phyloP scores from a whole-genome alignment of 768 basidiomycete species.

The Goffeauzyma gilvescens region DNA sequence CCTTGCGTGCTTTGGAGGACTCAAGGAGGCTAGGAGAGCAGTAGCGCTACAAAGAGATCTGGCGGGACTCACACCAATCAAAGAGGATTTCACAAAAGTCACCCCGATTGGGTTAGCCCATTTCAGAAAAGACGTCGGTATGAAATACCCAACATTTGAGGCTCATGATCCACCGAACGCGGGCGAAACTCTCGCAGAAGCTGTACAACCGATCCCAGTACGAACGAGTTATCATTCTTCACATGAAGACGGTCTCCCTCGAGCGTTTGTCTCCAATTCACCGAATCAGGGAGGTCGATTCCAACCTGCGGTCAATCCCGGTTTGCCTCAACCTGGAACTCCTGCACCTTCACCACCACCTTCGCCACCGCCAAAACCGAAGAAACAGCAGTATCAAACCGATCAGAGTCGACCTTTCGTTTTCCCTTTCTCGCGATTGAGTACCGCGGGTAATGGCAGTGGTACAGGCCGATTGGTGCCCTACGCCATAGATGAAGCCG shows the following conservation, averaged over 20 bases:
- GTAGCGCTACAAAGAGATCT: constrained; percentile 73
- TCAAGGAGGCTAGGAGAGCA: constrained; percentile 63
- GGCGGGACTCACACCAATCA: constrained; percentile 46
- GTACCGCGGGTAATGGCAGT: constrained; percentile 28
- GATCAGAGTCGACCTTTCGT: constrained; percentile 85
- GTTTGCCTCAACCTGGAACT: constrained; percentile 43
- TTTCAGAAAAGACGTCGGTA: constrained; percentile 73
- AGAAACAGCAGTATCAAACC: constrained; percentile 97
- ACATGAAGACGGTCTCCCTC: constrained; percentile 9
- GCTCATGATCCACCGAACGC: constrained; percentile 37
- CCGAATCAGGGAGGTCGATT: background rate
- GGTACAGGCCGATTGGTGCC: constrained; percentile 59
- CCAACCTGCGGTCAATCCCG: constrained; percentile 8
- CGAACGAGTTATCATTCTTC: constrained; percentile 79
- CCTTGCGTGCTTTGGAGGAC: constrained; percentile 77
- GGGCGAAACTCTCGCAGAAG: constrained; percentile 55
- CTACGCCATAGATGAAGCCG: constrained; percentile 88
- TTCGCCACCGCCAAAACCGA: constrained; percentile 50
- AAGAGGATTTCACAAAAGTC: constrained; percentile 58
- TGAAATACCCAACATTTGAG: constrained; percentile 89
- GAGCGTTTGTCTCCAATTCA: constrained; percentile 4
- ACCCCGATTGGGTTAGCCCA: constrained; percentile 74
- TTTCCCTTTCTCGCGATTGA: constrained; percentile 70
- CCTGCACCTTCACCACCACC: constrained; percentile 72
- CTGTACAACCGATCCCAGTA: constrained; percentile 78